A percentile compares a stretch with the other conserved stretches of the same genome.
Evolutionary conservation across 371 early-diverging fungal species (phyloP).

Genomic region (Rhizopus delemar): DNA sequence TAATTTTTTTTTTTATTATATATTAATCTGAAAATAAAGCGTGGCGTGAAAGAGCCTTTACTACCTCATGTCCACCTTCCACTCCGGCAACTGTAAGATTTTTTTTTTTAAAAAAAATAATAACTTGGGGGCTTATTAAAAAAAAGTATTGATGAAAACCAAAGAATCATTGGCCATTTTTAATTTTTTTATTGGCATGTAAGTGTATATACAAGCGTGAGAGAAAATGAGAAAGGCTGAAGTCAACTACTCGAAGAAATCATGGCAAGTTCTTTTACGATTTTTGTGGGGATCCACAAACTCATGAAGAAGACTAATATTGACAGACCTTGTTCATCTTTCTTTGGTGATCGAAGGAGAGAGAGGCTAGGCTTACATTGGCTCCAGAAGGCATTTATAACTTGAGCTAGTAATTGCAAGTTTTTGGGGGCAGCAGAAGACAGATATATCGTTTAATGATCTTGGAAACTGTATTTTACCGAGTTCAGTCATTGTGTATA

Average conservation of each 20-base stretch:
- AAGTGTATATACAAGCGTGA: not conserved
- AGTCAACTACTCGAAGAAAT: conserved; percentile 3
- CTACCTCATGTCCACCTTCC: too few species aligned
- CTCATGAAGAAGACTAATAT: conserved; percentile 16
- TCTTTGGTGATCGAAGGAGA: conserved; percentile 9
- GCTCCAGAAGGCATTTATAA: conserved; percentile 11
- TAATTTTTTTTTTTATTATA: too few species aligned
- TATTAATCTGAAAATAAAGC: too few species aligned
- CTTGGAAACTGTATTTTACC: conserved; percentile 6
- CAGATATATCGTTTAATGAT: conserved; percentile 12
- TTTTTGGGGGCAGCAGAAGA: conserved; percentile 11
- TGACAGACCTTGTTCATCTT: conserved; percentile 6
- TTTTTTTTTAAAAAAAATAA: too few species aligned
- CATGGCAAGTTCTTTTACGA: conserved; percentile 5
- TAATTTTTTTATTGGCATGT: too few species aligned
- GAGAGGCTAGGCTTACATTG: conserved; percentile 12
- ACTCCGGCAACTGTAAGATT: too few species aligned
- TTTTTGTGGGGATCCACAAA: conserved; percentile 17
- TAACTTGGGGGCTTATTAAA: too few species aligned
- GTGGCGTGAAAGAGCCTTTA: too few species aligned
- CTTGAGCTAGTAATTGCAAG: not conserved
- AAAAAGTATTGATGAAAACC: too few species aligned
- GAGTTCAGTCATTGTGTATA: conserved; percentile 13
- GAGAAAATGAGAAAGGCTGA: conserved; percentile 1
- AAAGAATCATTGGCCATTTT: too few species aligned